Evolutionary conservation across 192 early-diverging fungal species (phyloP).

Genomic region (Backusella circina): DNA sequence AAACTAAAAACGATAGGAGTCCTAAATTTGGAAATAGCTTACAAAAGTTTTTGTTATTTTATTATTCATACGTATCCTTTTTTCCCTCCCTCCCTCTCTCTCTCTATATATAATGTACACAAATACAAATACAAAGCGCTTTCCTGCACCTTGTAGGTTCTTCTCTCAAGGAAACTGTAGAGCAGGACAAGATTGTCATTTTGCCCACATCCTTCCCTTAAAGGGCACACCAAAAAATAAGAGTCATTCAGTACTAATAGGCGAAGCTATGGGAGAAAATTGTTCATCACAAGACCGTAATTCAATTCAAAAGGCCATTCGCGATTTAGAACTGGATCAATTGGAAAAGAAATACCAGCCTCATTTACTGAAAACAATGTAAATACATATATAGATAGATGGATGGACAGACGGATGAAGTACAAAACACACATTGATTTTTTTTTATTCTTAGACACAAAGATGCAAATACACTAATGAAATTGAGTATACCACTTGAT

Average conservation of each 20-base stretch:
- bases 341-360: constrained; percentile 8
- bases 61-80: too few species aligned
- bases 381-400: background rate
- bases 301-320: constrained; percentile 18
- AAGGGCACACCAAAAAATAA: background rate
- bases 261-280: background rate
- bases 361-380: background rate
- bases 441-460: background rate
- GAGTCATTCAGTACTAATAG: constrained; percentile 1
- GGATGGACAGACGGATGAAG: background rate
- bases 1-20: too few species aligned
- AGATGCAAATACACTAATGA: background rate
- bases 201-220: constrained; percentile 22
- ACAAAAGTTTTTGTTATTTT: background rate
- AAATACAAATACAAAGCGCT: background rate
- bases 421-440: background rate
- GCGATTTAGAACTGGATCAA: constrained; percentile 17
- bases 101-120: background rate
- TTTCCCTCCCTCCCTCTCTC: too few species aligned
- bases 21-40: background rate
- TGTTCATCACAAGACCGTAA: background rate
- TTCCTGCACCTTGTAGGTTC: constrained; percentile 22
- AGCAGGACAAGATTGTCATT: constrained; percentile 24
- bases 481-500: constrained; percentile 1
- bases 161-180: constrained; percentile 27